Percentiles rank a stretch among this genome's conserved stretches.
Conservation (phyloP, 768 basidiomycete species). For the Lentinula raphanica region DNA sequence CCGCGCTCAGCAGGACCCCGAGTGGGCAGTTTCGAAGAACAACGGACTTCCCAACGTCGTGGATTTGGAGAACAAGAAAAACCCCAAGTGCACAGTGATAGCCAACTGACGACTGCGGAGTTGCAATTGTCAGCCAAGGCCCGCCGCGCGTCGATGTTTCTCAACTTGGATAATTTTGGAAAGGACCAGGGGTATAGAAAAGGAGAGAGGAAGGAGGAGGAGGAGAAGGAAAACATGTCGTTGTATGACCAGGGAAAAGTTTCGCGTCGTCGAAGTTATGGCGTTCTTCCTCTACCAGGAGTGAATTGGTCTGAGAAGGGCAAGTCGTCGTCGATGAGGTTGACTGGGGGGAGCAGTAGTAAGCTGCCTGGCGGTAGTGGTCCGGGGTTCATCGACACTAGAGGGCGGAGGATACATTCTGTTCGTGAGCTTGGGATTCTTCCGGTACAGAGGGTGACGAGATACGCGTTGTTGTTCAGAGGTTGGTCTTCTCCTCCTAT, state of each 20-base stretch:
- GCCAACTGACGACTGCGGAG: not conserved
- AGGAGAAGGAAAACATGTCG: not conserved
- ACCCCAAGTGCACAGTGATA: no score
- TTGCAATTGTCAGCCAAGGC: not conserved
- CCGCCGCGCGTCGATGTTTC: not conserved
- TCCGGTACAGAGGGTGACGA: slow-evolving; percentile 61
- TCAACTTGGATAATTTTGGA: not conserved
- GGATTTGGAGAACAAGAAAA: no score
- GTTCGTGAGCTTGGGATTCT: slow-evolving; percentile 64
- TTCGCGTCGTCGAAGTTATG: not conserved
- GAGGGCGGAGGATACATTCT: slow-evolving; percentile 14
- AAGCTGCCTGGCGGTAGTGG: not conserved
- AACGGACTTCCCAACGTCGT: no score
- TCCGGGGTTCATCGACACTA: not conserved
- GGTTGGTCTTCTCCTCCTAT: slow-evolving; percentile 36
- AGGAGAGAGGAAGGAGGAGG: not conserved
- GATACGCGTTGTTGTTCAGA: slow-evolving; percentile 59
- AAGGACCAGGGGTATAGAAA: not conserved
- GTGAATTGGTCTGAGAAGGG: not conserved
- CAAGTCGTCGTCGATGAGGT: not conserved
- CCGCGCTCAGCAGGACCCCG: not conserved
- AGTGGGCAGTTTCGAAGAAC: not conserved
- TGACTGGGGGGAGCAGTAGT: not conserved
- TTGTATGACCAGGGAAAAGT: not conserved
- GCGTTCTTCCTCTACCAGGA: not conserved